Conservation (phyloP, 495 filamentous ascomycete genomes). For the Aspergillus funiculosus region DNA sequence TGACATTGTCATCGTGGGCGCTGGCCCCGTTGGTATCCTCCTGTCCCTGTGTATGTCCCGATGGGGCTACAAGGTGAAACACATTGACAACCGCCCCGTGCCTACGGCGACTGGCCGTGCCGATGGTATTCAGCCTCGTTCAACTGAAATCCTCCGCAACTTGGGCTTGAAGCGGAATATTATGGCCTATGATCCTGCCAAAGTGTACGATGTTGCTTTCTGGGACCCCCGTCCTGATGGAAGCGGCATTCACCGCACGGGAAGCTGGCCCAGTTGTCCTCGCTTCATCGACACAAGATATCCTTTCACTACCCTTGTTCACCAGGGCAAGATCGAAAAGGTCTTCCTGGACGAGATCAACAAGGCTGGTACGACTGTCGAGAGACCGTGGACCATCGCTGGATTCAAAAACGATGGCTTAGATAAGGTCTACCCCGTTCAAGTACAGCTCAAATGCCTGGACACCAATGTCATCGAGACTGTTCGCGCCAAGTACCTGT, state of each 20-base stretch:
- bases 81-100: constrained; percentile 59
- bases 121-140: constrained; percentile 70
- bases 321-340: constrained; percentile 61
- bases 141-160: constrained; percentile 63
- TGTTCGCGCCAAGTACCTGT: constrained; percentile 58
- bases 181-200: constrained; percentile 59
- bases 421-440: constrained; percentile 52
- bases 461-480: constrained; percentile 65
- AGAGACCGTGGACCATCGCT: constrained; percentile 58
- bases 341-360: constrained; percentile 59
- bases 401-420: constrained; percentile 55
- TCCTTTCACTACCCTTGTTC: constrained; percentile 59
- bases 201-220: constrained; percentile 63
- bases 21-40: constrained; percentile 81
- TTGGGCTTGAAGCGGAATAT: constrained; percentile 58
- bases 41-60: constrained; percentile 73
- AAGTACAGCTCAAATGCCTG: constrained; percentile 67
- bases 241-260: constrained; percentile 53
- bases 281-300: constrained; percentile 62
- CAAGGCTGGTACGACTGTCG: constrained; percentile 52
- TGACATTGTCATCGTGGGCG: constrained; percentile 80
- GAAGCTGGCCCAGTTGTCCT: constrained; percentile 59
- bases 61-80: constrained; percentile 64
- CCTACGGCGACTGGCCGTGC: constrained; percentile 63
- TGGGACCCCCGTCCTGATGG: constrained; percentile 52